Base-by-base conservation (phyloP, 768 basidiomycete species). In the Sporobolomyces pararoseus region DNA sequence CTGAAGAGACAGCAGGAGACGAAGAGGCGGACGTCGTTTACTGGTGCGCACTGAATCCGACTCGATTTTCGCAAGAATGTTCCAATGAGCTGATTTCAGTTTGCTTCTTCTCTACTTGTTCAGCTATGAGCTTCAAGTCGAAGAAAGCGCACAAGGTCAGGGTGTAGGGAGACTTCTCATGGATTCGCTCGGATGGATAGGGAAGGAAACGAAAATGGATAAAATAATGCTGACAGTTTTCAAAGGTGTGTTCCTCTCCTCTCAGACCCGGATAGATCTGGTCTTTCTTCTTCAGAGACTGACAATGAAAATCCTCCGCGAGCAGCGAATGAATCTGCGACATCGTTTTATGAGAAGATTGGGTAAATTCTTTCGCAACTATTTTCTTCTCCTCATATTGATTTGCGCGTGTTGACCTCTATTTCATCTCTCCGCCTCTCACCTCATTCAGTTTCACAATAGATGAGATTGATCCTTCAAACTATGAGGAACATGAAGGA, bases 101-200 rank as follows among this genome's bases (percentile, higher is more conserved):
- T 49, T 27, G n/a, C 25, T 32, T 31, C 21, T 7, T 42, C 39
- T 9, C 10, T 42, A 9, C 35, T 23, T n/a, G 12, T 4, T 13
- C 47, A 91, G 90, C 77, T 92, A 92, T 76, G 90, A 92, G 60
- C 79, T 91, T 5, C 90, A 92, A 75, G 83, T 91, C 3, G 78
- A 81, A 0, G 57, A 78, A 44, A 52, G 73, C 2, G 78, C 75
- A 19, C 84, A 82, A 68, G 81, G 87, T 7, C 77, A 77, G 32
- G 89, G 90, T 3, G 78, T 89, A 1, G 90, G 90, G 0, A 84
- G 79, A 66, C 74, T 78, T 27, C 77, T 91, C 57, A 81, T 87
- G 77, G 78, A 81, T 4, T 78, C 79, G 27, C 78, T 91, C 25
- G 79, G 79, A 27, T 79, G 79, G 12, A 83, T 91, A 21, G 86